A percentile compares a stretch with the other conserved stretches of the same genome.
These are phyloP conservation scores for Barnettozyma populi DNA, from an alignment of 805 yeast genomes.

Conservation along the genomic window DNA sequence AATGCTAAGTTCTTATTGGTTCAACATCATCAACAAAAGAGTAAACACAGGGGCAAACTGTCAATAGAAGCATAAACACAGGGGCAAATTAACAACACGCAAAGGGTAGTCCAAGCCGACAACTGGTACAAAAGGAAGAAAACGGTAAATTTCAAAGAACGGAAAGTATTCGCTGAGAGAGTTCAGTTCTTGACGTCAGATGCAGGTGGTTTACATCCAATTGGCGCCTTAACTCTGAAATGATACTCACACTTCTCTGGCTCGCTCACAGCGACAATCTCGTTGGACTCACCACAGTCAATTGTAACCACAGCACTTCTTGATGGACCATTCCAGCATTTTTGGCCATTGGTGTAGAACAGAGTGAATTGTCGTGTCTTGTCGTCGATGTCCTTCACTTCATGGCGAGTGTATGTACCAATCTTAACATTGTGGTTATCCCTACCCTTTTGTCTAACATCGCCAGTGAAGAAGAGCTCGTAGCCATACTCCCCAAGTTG, in stretches of 20 bases:
- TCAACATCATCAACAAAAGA: neutral
- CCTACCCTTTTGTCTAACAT: slow-evolving; percentile 50
- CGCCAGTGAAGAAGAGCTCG: slow-evolving; percentile 51
- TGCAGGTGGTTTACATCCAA: slow-evolving; percentile 31
- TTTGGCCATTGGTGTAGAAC: slow-evolving; percentile 56
- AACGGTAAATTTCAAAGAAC: neutral
- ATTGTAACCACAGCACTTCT: slow-evolving; percentile 64
- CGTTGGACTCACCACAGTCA: slow-evolving; percentile 57
- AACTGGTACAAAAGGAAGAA: neutral
- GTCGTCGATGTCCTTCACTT: slow-evolving; percentile 26
- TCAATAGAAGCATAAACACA: neutral
- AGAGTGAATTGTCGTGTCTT: slow-evolving; percentile 31
- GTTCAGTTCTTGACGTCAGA: neutral
- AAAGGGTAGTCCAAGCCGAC: neutral
- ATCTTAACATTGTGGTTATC: slow-evolving; percentile 44
- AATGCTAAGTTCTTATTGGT: neutral
- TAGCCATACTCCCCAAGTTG: slow-evolving; percentile 69
- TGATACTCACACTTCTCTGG: slow-evolving; percentile 83
- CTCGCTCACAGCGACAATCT: slow-evolving; percentile 67
- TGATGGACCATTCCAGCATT: slow-evolving; percentile 93
- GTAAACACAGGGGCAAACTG: neutral
- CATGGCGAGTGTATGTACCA: slow-evolving; percentile 36
- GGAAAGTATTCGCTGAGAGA: neutral
- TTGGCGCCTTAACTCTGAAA: slow-evolving; percentile 39
- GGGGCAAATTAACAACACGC: neutral